Evolutionary conservation across 192 early-diverging fungal genomes (phyloP).

Genomic region (Chytriomyces hyalinus): DNA sequence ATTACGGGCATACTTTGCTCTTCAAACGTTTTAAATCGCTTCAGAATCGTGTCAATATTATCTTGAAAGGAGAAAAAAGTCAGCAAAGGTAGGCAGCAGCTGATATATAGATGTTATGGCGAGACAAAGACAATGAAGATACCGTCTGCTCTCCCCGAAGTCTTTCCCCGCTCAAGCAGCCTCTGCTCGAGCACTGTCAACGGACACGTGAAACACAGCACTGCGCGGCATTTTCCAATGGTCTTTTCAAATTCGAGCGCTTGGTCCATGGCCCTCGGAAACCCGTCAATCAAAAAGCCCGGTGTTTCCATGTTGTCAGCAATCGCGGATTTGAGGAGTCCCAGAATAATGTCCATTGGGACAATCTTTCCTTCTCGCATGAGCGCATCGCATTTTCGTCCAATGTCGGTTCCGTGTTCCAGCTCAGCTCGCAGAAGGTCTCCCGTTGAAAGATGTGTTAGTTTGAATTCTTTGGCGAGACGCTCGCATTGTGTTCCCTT

Average conservation of each 20-base stretch:
- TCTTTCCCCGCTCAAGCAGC: constrained; percentile 60
- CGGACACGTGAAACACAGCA: constrained; percentile 56
- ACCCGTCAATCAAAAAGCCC: constrained; percentile 59
- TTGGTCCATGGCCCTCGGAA: constrained; percentile 59
- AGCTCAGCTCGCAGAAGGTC: constrained; percentile 88
- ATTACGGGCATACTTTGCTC: constrained; percentile 58
- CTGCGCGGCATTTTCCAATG: constrained; percentile 47
- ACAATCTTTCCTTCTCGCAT: constrained; percentile 94
- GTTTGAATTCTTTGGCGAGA: constrained; percentile 81
- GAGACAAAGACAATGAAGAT: background rate
- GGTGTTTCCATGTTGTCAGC: constrained; percentile 38
- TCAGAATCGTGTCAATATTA: constrained; percentile 62
- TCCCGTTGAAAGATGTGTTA: constrained; percentile 93
- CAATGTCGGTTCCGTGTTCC: constrained; percentile 73
- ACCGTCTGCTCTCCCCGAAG: constrained; percentile 59
- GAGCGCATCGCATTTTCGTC: constrained; percentile 77
- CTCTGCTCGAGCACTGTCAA: constrained; percentile 54
- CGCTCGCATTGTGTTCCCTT: constrained; percentile 89
- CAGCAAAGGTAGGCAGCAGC: too few relatives aligned
- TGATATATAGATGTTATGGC: too few relatives aligned
- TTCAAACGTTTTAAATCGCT: constrained; percentile 61
- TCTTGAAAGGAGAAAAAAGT: constrained; percentile 27
- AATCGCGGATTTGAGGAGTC: constrained; percentile 42
- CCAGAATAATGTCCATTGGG: constrained; percentile 61
- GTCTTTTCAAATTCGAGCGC: constrained; percentile 56